These are phyloP conservation scores for Termitomyces sp. DNA, from an alignment of 768 basidiomycete genomes.

Conservation along the genomic window DNA sequence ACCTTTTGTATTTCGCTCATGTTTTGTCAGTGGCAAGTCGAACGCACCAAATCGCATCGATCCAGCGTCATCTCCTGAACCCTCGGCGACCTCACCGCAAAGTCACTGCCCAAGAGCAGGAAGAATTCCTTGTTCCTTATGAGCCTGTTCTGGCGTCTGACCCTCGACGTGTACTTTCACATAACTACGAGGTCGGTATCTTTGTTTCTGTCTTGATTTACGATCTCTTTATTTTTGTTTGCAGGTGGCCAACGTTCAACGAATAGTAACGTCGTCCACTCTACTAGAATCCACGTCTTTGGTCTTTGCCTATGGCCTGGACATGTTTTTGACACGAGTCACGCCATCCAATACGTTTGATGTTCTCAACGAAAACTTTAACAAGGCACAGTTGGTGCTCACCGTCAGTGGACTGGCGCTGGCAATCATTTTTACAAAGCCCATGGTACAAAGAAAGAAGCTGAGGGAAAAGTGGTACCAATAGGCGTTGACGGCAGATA, in stretches of 20 bases:
- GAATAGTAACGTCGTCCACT: constrained; percentile 74
- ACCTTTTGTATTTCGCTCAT: neutral
- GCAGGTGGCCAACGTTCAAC: constrained; percentile 63
- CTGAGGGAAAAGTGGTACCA: constrained; percentile 72
- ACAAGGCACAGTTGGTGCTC: constrained; percentile 84
- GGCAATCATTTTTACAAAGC: constrained; percentile 78
- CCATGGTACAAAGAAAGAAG: constrained; percentile 69
- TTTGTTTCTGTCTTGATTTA: neutral
- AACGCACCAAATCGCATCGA: constrained; percentile 65
- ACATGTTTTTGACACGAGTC: constrained; percentile 83
- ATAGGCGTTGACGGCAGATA: no score
- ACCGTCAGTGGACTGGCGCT: constrained; percentile 67
- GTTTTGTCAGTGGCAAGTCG: constrained; percentile 61
- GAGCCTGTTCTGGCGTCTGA: constrained; percentile 77
- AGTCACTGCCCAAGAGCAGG: constrained; percentile 69
- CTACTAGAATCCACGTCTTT: constrained; percentile 90
- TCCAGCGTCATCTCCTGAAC: constrained; percentile 71
- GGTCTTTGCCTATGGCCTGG: constrained; percentile 81
- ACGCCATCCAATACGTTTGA: constrained; percentile 91
- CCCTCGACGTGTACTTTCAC: constrained; percentile 44
- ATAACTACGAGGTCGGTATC: constrained; percentile 34
- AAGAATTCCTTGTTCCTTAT: constrained; percentile 83
- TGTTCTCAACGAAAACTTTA: constrained; percentile 86
- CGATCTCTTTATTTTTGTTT: neutral
- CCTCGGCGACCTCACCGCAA: constrained; percentile 78